Conservation (phyloP, 306 rosid genomes). For the Trichosanthes cucumerina region DNA sequence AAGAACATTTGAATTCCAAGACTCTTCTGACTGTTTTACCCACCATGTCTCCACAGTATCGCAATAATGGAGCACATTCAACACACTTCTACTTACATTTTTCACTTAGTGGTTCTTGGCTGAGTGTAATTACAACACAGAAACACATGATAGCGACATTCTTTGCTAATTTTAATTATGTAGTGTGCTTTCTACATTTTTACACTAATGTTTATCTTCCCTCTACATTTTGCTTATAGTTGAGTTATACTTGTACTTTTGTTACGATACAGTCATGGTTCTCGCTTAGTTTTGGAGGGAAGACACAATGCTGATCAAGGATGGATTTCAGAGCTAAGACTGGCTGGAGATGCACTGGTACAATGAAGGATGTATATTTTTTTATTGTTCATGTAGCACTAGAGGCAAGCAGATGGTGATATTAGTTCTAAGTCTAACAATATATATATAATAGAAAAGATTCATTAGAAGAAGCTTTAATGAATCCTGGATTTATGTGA, state of each 20-base stretch:
- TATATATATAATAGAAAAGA: background rate
- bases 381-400: background rate
- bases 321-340: slow-evolving; percentile 83
- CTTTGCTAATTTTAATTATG: background rate
- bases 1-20: background rate
- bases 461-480: background rate
- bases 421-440: background rate
- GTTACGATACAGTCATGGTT: slow-evolving; percentile 59
- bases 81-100: slow-evolving; percentile 1
- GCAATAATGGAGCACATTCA: background rate
- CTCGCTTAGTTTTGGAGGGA: slow-evolving; percentile 69
- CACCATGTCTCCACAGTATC: background rate
- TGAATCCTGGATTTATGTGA: background rate
- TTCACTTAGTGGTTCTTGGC: background rate
- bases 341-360: slow-evolving; percentile 76
- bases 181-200: background rate
- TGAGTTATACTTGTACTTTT: slow-evolving; percentile 25
- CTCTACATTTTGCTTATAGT: background rate
- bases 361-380: slow-evolving; percentile 8
- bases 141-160: background rate
- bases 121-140: background rate
- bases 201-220: background rate
- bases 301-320: slow-evolving; percentile 78
- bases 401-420: background rate
- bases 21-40: background rate